Conservation (phyloP, 495 filamentous ascomycete genomes). For the Tetracladium setigerum region DNA sequence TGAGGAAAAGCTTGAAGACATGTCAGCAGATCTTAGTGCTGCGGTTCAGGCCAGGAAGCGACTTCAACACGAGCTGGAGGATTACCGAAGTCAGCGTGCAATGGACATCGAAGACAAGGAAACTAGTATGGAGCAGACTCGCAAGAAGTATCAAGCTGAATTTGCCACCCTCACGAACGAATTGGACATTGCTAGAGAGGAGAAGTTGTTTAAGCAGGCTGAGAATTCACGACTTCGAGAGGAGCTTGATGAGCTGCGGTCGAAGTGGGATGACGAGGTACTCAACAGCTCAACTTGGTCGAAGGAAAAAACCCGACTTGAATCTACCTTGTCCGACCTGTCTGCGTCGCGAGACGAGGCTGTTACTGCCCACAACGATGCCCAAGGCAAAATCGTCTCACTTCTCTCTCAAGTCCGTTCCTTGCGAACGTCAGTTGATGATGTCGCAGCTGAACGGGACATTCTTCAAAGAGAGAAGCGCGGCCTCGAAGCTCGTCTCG, state of each 20-base stretch:
- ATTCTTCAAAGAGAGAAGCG: slow-evolving; percentile 82
- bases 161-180: slow-evolving; percentile 84
- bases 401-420: slow-evolving; percentile 86
- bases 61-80: slow-evolving; percentile 94
- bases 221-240: slow-evolving; percentile 76
- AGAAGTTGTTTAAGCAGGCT: slow-evolving; percentile 51
- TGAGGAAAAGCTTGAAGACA: slow-evolving; percentile 87
- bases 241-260: slow-evolving; percentile 88
- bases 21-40: slow-evolving; percentile 79
- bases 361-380: slow-evolving; percentile 86
- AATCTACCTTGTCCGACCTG: slow-evolving; percentile 84
- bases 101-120: slow-evolving; percentile 98
- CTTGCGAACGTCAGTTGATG: slow-evolving; percentile 77
- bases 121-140: slow-evolving; percentile 90
- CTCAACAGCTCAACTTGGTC: slow-evolving; percentile 97
- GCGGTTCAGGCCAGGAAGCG: slow-evolving; percentile 89
- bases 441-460: slow-evolving; percentile 79
- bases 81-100: slow-evolving; percentile 89
- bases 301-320: slow-evolving; percentile 91
- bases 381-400: slow-evolving; percentile 82
- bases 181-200: slow-evolving; percentile 88
- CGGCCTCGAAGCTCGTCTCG: slow-evolving; percentile 75
- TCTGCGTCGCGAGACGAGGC: slow-evolving; percentile 88
- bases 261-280: slow-evolving; percentile 98
- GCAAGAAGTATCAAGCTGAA: slow-evolving; percentile 94